These are phyloP conservation scores for Colletotrichum nymphaeae DNA, from an alignment of 2,329 filamentous ascomycete genomes.

Conservation along the genomic window DNA sequence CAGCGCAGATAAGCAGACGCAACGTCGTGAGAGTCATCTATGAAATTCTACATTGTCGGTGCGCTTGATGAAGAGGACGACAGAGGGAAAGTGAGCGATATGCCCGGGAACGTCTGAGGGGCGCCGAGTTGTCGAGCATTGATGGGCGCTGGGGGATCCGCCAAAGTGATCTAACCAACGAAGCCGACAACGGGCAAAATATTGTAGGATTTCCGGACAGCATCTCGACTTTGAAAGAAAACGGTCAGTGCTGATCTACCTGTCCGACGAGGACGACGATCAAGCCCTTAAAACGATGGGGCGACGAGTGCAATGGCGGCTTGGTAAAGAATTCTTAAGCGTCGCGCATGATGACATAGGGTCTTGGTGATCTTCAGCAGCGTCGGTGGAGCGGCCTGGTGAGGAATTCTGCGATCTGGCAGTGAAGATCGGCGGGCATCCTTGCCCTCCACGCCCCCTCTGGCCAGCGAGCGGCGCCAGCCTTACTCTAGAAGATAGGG, in stretches of 20 bases:
- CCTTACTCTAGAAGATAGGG: not conserved
- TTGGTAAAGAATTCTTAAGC: not conserved
- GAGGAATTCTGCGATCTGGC: slow-evolving; percentile 20
- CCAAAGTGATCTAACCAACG: not conserved
- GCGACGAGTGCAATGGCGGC: not conserved
- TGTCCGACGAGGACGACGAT: not conserved
- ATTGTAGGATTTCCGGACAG: not conserved
- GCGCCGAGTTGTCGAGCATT: not conserved
- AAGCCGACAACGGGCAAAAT: not conserved
- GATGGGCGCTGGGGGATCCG: not conserved
- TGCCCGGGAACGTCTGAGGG: not conserved
- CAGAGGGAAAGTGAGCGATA: not conserved
- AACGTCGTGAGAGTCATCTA: not conserved
- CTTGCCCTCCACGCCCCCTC: slow-evolving; percentile 2
- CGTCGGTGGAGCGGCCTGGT: not conserved
- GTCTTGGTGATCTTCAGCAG: slow-evolving; percentile 25
- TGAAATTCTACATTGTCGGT: not conserved
- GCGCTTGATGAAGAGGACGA: not conserved
- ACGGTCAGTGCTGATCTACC: not conserved
- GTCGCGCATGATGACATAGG: not conserved
- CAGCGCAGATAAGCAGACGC: not conserved
- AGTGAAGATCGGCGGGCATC: slow-evolving; percentile 22
- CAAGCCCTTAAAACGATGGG: not conserved
- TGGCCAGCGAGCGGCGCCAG: slow-evolving; percentile 5
- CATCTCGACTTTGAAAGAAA: not conserved